These are phyloP conservation scores for Ulmus americana DNA, from an alignment of 331 rosid species.

Conservation along the genomic window DNA sequence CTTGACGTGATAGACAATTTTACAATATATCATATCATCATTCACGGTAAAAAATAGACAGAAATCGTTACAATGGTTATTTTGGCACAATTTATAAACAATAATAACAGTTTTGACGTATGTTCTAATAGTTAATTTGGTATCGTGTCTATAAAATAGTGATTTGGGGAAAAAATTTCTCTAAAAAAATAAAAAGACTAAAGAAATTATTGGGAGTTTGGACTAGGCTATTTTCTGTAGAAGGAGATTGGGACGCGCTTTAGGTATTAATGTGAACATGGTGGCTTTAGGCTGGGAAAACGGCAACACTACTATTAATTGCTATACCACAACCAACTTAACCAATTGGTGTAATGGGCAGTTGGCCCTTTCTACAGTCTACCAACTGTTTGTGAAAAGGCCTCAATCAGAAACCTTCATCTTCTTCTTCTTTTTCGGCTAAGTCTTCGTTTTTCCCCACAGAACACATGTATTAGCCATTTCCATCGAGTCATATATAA, in stretches of 20 bases:
- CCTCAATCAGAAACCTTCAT: background rate
- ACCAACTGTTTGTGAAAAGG: background rate
- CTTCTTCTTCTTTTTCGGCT: background rate
- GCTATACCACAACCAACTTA: background rate
- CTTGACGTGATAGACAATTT: too few relatives aligned
- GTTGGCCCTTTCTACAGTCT: background rate
- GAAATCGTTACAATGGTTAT: too few relatives aligned
- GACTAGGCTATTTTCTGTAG: background rate
- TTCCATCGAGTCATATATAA: too few relatives aligned
- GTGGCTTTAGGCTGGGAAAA: constrained; percentile 6
- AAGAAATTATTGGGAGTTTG: background rate
- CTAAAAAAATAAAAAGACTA: background rate
- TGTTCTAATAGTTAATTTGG: too few relatives aligned
- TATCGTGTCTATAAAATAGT: too few relatives aligned
- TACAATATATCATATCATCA: too few relatives aligned
- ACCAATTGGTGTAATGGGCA: constrained; percentile 12
- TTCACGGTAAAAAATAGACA: too few relatives aligned
- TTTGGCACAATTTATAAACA: too few relatives aligned
- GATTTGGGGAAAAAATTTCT: too few relatives aligned
- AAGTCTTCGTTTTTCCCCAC: too few relatives aligned
- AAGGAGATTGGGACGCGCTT: background rate
- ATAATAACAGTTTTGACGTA: too few relatives aligned
- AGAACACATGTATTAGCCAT: too few relatives aligned
- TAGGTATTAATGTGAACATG: constrained; percentile 4
- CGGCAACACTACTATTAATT: constrained; percentile 1